Base-by-base conservation (phyloP, 2,329 filamentous ascomycete species). In the Gremmenia infestans region DNA sequence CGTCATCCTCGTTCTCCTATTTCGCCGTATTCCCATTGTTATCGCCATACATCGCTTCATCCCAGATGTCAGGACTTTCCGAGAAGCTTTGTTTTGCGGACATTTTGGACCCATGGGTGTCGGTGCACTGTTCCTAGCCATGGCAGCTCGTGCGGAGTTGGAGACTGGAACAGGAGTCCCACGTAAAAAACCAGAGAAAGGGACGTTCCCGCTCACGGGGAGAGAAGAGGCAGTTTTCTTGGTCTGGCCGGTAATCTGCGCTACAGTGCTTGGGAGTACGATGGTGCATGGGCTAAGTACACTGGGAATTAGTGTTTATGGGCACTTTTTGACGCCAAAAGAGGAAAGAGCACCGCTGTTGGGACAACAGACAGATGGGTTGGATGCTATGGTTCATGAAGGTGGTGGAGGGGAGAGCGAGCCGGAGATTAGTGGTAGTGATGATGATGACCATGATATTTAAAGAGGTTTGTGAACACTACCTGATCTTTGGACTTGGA, bases 51-150 rank as follows among this genome's bases (percentile, higher is more conserved):
- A 80, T 65, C 72, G 71, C 12, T 70, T 76, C 57, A 71, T 80
- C 11, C 78, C 77, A 0, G 74, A 78, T 51, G 72, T 82, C 47
- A 67, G 71, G 7, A 80, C 78, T 0, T 74, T 74, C 22, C 72
- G 73, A 5, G 80, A 82, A 65, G 79, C 79, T 0, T 64, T 82
- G 0, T 82, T 82, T 65, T 74, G 73, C 45, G 79, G 80, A 0
- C 80, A 82, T 63, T 82, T 83, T 55, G 79, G 79, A 0, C 79
- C 79, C 8, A 82, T 82, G 74, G 80, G 80, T 17, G 73, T 82
- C 1, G 80, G 79, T 2, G 80, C 77, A 0, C 66, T 82, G 6
- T 82, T 82, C 67, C 72, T 83, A 1, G 78, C 79, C 1, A 80
- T 82, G 47, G 80, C 82, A 70, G 76, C 78, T 0, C 69, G 78